These are phyloP conservation scores for Kuraishia piskuri DNA, from an alignment of 805 yeast genomes.

Conservation along the genomic window DNA sequence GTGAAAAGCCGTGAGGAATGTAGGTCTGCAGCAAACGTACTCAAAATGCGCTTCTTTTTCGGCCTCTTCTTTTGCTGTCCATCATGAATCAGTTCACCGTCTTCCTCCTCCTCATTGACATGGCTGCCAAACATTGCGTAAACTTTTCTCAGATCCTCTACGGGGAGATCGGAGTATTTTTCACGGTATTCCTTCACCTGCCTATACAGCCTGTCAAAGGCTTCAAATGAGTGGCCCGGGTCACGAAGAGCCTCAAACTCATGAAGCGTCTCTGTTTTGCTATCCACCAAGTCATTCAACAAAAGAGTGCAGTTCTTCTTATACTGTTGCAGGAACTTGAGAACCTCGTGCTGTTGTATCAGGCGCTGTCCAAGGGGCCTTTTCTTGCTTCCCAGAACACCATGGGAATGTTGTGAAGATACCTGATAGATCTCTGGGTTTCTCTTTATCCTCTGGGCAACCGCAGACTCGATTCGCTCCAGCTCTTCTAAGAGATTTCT, in stretches of 20 bases:
- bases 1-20: slow-evolving; percentile 42
- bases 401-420: slow-evolving; percentile 15
- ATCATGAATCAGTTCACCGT: slow-evolving; percentile 2
- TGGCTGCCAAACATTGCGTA: slow-evolving; percentile 23
- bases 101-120: slow-evolving; percentile 6
- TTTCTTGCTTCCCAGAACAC: slow-evolving; percentile 24
- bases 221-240: slow-evolving; percentile 19
- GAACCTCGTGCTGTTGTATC: slow-evolving; percentile 63
- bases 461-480: slow-evolving; percentile 62
- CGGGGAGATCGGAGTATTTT: slow-evolving; percentile 20
- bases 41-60: slow-evolving; percentile 28
- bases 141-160: slow-evolving; percentile 18
- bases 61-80: slow-evolving; percentile 14
- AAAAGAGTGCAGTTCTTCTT: slow-evolving; percentile 20
- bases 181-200: slow-evolving; percentile 23
- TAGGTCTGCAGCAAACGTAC: slow-evolving; percentile 41
- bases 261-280: slow-evolving; percentile 3
- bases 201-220: slow-evolving; percentile 28
- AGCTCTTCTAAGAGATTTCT: slow-evolving; percentile 48
- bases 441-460: slow-evolving; percentile 49
- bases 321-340: slow-evolving; percentile 39
- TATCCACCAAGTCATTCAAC: slow-evolving; percentile 4
- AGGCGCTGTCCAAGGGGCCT: slow-evolving; percentile 42
- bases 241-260: slow-evolving; percentile 13
- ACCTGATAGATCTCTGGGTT: slow-evolving; percentile 47